Conservation (phyloP, 768 basidiomycete genomes). For the Mycena rosella region DNA sequence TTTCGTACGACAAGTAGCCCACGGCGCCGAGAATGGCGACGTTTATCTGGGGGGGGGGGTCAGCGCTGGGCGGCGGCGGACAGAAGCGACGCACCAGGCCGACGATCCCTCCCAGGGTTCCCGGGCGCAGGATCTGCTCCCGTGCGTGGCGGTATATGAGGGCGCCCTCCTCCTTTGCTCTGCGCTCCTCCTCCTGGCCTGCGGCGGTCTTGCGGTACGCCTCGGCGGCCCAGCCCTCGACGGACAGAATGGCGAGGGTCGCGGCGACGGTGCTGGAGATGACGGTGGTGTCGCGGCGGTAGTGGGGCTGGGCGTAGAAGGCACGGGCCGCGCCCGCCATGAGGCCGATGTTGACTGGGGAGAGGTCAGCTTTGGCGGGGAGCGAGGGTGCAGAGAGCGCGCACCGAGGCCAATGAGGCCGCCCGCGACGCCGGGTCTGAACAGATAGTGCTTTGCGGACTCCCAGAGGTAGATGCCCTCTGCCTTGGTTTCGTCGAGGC, state of each 20-base stretch:
- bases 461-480: conserved; percentile 69
- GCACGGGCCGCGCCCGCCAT: conserved; percentile 71
- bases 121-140: conserved; percentile 72
- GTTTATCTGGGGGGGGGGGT: conserved; percentile 64
- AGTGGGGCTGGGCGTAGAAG: conserved; percentile 71
- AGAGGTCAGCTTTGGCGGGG: background rate
- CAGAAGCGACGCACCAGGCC: conserved; percentile 63
- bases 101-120: conserved; percentile 73
- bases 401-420: conserved; percentile 78
- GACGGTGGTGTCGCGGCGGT: conserved; percentile 68
- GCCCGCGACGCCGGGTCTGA: conserved; percentile 78
- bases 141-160: conserved; percentile 65
- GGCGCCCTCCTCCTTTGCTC: conserved; percentile 70
- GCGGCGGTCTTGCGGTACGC: conserved; percentile 69
- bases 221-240: conserved; percentile 75
- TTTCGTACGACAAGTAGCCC: conserved; percentile 72
- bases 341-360: conserved; percentile 78
- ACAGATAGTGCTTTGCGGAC: conserved; percentile 62
- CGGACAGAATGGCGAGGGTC: conserved; percentile 67
- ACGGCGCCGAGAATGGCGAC: conserved; percentile 70
- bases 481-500: conserved; percentile 58
- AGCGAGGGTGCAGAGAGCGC: background rate
- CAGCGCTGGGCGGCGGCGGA: background rate
- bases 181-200: conserved; percentile 68
- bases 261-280: conserved; percentile 67